Base-by-base conservation (phyloP, 1,139 yeast species). In the Debaryomycetaceae sp. region DNA sequence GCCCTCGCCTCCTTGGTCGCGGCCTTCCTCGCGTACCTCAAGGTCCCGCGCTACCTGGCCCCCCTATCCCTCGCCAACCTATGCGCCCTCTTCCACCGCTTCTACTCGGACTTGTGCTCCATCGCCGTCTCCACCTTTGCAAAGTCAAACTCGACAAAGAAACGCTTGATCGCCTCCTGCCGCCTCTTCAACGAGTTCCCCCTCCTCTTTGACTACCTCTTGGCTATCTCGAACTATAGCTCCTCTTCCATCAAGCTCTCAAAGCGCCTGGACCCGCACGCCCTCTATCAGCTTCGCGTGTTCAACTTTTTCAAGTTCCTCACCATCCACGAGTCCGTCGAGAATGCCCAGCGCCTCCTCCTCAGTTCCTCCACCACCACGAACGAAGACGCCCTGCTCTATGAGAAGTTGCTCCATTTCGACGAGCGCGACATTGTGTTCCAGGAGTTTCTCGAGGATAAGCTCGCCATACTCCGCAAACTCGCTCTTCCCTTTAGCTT, bases 221-320 rank as follows among this genome's bases (percentile, higher is more conserved):
- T 62, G 31, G 69, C 69, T 20, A 62, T 63, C n/a, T 62, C 68
- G 23, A 60, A 58, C 39, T 62, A 61, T 39, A 54, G 60, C 25
- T 38, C 59, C 3, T 50, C 60, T 2, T 53, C 66, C n/a, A 53
- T 60, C 20, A 60, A 60, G 38, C 42, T 62, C 22, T 52, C 55
- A 20, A 58, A 55, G 34, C 44, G 70, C 25, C 39, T 55, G 13
- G 70, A 63, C 36, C 42, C 47, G 5, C 50, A 51, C 20, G 69
- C 70, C 5, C 38, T 53, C 13, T 39, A 43, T 27, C 70, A 63
- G 38, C 47, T 62, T 26, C 45, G 69, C 13, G 53, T 63, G 4
- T 63, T 63, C 42, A 62, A 62, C 35, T 58, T 45, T 38, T 62
- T 61, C 44, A 62, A 63, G 40, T 56, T 60, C 34, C 37, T 59